Evolutionary conservation across 805 yeast species (phyloP).

Genomic region (Saccharomycopsis fodiens): DNA sequence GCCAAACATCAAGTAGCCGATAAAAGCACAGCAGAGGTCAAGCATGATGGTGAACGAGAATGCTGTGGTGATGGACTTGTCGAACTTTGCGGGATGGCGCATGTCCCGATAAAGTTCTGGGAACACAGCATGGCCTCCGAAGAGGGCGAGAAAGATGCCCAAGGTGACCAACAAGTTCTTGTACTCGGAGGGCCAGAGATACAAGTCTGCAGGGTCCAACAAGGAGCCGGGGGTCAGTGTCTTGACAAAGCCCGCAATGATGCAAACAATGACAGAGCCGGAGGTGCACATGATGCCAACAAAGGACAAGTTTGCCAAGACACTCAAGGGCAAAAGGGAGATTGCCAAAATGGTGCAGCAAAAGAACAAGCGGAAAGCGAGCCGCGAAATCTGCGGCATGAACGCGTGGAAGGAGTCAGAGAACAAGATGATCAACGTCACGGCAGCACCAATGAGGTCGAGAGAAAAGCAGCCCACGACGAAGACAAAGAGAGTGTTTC

Average conservation of each 20-base stretch:
- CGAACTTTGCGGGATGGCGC: conserved; percentile 60
- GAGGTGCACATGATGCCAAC: conserved; percentile 51
- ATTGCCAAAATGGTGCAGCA: conserved; percentile 34
- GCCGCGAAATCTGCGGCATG: conserved; percentile 34
- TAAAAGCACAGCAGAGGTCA: conserved; percentile 52
- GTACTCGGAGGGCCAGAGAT: conserved; percentile 32
- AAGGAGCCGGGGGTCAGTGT: conserved; percentile 47
- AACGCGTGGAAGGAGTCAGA: conserved; percentile 50
- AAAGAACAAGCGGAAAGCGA: conserved; percentile 36
- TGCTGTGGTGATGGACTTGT: conserved; percentile 43
- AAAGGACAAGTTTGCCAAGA: conserved; percentile 46
- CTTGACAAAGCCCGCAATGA: conserved; percentile 40
- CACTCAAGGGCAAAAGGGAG: conserved; percentile 49
- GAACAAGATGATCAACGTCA: conserved; percentile 50
- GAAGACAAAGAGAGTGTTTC: conserved; percentile 34
- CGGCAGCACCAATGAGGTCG: conserved; percentile 55
- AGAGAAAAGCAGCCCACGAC: conserved; percentile 44
- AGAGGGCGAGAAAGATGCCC: conserved; percentile 68
- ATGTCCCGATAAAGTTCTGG: conserved; percentile 72
- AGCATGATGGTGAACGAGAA: conserved; percentile 51
- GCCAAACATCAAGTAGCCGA: conserved; percentile 82
- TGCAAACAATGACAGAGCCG: conserved; percentile 38
- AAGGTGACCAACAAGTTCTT: conserved; percentile 40
- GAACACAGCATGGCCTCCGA: conserved; percentile 80
- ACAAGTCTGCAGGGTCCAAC: conserved; percentile 33